Evolutionary conservation across 192 early-diverging fungal species (phyloP).

Genomic region (Umbelopsis ramanniana): DNA sequence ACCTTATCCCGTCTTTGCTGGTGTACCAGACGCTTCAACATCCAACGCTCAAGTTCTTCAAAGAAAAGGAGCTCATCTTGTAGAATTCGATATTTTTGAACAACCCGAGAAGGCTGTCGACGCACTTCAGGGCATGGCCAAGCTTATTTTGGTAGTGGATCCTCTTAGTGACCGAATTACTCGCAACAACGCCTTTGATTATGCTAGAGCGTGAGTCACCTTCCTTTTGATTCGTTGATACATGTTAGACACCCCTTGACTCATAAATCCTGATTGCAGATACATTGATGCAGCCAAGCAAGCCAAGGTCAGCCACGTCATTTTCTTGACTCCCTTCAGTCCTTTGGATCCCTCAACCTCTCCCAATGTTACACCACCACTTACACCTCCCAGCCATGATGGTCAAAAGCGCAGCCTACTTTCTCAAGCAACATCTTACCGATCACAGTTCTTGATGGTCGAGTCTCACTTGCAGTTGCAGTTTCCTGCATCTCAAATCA

Average conservation of each 20-base stretch:
- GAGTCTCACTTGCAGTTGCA: constrained; percentile 33
- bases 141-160: constrained; percentile 41
- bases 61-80: constrained; percentile 32
- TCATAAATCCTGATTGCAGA: constrained; percentile 25
- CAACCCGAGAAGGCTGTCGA: constrained; percentile 25
- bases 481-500: constrained; percentile 34
- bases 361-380: constrained; percentile 22
- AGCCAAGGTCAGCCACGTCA: constrained; percentile 41
- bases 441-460: constrained; percentile 37
- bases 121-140: constrained; percentile 38
- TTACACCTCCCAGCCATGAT: constrained; percentile 14
- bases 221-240: constrained; percentile 5
- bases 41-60: constrained; percentile 26
- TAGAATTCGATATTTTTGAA: constrained; percentile 36
- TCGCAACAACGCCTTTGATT: constrained; percentile 31
- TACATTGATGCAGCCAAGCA: constrained; percentile 44
- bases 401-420: background rate
- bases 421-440: constrained; percentile 23
- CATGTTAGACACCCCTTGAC: background rate
- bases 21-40: constrained; percentile 36
- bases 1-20: constrained; percentile 36
- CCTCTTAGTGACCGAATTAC: constrained; percentile 41
- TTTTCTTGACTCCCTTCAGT: constrained; percentile 43
- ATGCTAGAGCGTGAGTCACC: constrained; percentile 36
- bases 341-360: constrained; percentile 31